Evolutionary conservation across 23 red algal species (phyloP), one percentile per base, ranked within the genome.

Genomic region (Gracilaria caudata): DNA sequence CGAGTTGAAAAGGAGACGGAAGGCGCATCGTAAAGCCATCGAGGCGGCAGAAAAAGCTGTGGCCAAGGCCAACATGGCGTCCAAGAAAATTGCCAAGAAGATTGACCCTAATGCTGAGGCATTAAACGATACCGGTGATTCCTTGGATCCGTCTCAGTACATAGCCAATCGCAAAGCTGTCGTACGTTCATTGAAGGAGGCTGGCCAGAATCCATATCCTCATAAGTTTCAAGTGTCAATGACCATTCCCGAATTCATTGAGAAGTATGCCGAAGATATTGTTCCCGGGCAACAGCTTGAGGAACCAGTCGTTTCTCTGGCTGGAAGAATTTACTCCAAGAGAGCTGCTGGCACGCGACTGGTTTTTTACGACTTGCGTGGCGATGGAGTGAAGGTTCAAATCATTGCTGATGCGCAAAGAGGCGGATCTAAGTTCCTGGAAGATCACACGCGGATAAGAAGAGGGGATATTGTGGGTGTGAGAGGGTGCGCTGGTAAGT

Each of bases 391-490:
- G 16, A 98, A 98, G 46, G 89, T 98, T 57, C 96, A 98, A 81
- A 84, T 98, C 40, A 92, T 98, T 85, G 96, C 96, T 12, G 87
- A 95, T 63, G 92, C 92, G 28, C 53, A 80, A 24, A 60, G 72
- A 64, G 73, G 72, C 12, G 79, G 78, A 28, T 76, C 89, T 13
- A 58, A 34, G 49, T 98, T 95, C 60, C 74, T 87, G 8, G 41
- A 51, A 14, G 66, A 44, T 47, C 92, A 95, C 41, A 64, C 60
- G 17, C 59, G 63, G 32, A 78, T 95, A 20, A 78, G 96, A 28
- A 78, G 96, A 29, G 96, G 96, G 11, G 96, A 98, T 83, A 95
- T 98, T 57, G 83, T 95, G 17, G 96, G 96, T 2, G 88, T 98
- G 23, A 78, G 51, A 33, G 96, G 96, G 32, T 80, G 51, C 39